A percentile compares a stretch with the other conserved stretches of the same genome.
phyloP scores from a whole-genome alignment of 2,329 filamentous ascomycete genomes.

The Phaeophleospora eucalypticola region DNA sequence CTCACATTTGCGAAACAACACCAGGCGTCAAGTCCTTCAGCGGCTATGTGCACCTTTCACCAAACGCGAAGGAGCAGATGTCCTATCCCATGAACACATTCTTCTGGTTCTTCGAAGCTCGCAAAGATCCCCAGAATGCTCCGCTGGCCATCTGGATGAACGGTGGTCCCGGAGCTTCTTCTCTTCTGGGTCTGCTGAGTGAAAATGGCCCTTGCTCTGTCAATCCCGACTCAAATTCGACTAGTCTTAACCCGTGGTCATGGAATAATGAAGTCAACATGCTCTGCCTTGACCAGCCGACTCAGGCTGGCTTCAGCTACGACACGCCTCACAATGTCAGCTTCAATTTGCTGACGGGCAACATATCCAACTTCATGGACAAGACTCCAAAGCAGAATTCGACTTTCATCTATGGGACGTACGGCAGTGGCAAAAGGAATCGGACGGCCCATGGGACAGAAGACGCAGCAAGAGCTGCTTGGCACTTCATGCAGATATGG shows the following conservation, averaged over 20 bases:
- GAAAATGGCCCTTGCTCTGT: constrained; percentile 54
- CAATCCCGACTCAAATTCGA: constrained; percentile 50
- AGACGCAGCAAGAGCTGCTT: constrained; percentile 53
- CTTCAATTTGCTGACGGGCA: constrained; percentile 25
- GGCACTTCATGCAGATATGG: constrained; percentile 60
- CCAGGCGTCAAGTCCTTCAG: constrained; percentile 54
- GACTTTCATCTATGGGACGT: constrained; percentile 52
- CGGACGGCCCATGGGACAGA: constrained; percentile 47
- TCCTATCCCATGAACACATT: constrained; percentile 3
- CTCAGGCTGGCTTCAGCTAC: constrained; percentile 55
- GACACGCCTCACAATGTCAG: constrained; percentile 38
- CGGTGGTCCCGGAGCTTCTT: constrained; percentile 44
- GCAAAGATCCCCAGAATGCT: constrained; percentile 32
- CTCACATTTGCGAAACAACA: constrained; percentile 55
- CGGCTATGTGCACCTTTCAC: constrained; percentile 53
- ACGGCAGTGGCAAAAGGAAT: constrained; percentile 43
- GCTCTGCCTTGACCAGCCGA: constrained; percentile 63
- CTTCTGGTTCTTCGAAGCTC: constrained; percentile 50
- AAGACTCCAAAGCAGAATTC: constrained; percentile 46
- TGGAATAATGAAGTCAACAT: constrained; percentile 58
- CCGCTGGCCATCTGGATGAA: constrained; percentile 58
- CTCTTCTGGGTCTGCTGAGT: constrained; percentile 44
- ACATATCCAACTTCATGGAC: constrained; percentile 14
- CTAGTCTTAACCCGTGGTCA: constrained; percentile 52
- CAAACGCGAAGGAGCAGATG: background rate